Evolutionary conservation across 108 stramenopile species (phyloP).

Genomic region (Conticribra weissflogii): DNA sequence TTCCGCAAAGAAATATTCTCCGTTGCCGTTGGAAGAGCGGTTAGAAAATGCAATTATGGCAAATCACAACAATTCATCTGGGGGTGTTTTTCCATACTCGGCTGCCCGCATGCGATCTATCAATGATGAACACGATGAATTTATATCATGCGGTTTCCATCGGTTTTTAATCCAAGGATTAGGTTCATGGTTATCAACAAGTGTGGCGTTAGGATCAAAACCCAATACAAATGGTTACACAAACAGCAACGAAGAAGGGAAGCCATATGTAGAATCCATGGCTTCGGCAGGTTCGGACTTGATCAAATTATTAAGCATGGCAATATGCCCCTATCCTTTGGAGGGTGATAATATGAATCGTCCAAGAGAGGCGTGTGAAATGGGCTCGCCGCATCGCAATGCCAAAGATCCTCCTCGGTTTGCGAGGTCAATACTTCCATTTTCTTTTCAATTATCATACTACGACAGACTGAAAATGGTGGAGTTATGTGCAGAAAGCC

Average conservation of each 20-base stretch:
- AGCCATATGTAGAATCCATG: not conserved
- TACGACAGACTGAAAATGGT: constrained; percentile 30
- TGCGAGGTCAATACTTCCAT: constrained; percentile 25
- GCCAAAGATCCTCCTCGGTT: constrained; percentile 1
- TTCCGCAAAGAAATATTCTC: not conserved
- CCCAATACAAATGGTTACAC: not conserved
- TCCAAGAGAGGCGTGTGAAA: no score
- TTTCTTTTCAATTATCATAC: constrained; percentile 35
- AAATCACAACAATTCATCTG: constrained; percentile 12
- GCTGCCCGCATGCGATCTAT: constrained; percentile 17
- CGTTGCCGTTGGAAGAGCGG: constrained; percentile 21
- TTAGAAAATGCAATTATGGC: constrained; percentile 10
- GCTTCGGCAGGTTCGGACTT: constrained; percentile 22
- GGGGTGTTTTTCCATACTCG: constrained; percentile 19
- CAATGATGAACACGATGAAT: constrained; percentile 11
- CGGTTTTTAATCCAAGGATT: constrained; percentile 30
- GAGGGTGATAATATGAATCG: no score
- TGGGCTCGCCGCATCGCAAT: not conserved
- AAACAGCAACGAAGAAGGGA: not conserved
- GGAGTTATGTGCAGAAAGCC: constrained; percentile 14
- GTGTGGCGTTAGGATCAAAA: constrained; percentile 7
- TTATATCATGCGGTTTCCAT: constrained; percentile 21
- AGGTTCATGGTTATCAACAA: constrained; percentile 13
- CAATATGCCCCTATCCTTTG: constrained; percentile 22
- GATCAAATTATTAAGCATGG: constrained; percentile 26